Evolutionary conservation across 805 yeast species (phyloP).

Genomic region (Yarrowia sp.): DNA sequence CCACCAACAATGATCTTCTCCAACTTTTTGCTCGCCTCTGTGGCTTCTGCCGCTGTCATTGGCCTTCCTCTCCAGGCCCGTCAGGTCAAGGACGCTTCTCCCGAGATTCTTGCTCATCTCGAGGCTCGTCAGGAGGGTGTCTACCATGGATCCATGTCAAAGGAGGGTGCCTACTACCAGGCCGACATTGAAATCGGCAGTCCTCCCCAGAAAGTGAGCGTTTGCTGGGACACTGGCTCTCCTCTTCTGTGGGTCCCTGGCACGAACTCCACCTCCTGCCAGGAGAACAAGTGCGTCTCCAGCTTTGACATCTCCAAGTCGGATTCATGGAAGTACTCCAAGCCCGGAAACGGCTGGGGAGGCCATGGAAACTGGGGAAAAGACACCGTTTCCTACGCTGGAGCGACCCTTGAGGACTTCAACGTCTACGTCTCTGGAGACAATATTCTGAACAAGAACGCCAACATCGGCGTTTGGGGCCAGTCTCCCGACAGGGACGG

Average conservation of each 20-base stretch:
- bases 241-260: background rate
- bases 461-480: background rate
- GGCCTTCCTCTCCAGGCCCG: background rate
- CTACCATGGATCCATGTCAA: background rate
- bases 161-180: background rate
- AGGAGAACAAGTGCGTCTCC: background rate
- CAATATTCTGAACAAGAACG: background rate
- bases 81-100: background rate
- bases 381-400: background rate
- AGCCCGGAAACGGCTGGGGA: background rate
- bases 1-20: background rate
- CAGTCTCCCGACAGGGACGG: background rate
- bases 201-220: background rate
- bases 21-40: background rate
- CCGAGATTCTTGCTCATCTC: background rate
- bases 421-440: background rate
- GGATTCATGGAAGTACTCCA: background rate
- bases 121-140: background rate
- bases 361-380: background rate
- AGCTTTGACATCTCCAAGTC: background rate
- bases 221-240: background rate
- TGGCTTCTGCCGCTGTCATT: background rate
- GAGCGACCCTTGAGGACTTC: background rate
- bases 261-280: background rate
- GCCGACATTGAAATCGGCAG: background rate